Conservation (phyloP, 169 alveolate genomes). For the Plasmodium berghei region DNA sequence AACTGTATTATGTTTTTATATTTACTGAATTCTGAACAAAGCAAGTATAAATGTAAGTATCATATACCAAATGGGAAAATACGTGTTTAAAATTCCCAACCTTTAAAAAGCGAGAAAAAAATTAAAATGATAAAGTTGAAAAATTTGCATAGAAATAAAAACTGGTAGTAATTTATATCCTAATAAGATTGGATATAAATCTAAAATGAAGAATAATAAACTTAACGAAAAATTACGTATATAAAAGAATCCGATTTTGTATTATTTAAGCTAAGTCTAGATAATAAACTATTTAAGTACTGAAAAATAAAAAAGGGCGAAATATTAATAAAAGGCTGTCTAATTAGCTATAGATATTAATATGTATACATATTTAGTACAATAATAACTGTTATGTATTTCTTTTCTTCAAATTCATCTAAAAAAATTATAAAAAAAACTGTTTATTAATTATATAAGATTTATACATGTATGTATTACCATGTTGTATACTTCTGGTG, state of each 20-base stretch:
- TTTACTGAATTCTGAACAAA: constrained; percentile 41
- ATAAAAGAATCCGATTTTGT: neutral
- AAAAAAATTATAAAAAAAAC: too few species aligned
- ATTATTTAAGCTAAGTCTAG: neutral
- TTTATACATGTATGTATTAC: constrained; percentile 1
- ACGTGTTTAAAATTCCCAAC: constrained; percentile 38
- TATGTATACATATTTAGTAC: too few species aligned
- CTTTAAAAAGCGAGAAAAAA: constrained; percentile 27
- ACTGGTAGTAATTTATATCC: neutral
- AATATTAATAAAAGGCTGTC: neutral
- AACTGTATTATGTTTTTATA: neutral
- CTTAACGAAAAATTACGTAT: constrained; percentile 5
- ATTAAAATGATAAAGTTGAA: neutral
- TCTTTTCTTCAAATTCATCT: too few species aligned
- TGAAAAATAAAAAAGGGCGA: neutral
- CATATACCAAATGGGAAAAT: constrained; percentile 67
- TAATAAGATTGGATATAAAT: neutral
- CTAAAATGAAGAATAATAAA: neutral
- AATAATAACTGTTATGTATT: too few species aligned
- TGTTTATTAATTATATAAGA: too few species aligned
- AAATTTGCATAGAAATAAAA: neutral
- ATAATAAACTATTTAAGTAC: neutral
- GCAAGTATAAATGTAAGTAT: constrained; percentile 56
- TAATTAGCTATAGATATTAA: neutral
- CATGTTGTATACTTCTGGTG: constrained; percentile 8